phyloP scores from a whole-genome alignment of 805 yeast species.

The Metschnikowia lochheadii region DNA sequence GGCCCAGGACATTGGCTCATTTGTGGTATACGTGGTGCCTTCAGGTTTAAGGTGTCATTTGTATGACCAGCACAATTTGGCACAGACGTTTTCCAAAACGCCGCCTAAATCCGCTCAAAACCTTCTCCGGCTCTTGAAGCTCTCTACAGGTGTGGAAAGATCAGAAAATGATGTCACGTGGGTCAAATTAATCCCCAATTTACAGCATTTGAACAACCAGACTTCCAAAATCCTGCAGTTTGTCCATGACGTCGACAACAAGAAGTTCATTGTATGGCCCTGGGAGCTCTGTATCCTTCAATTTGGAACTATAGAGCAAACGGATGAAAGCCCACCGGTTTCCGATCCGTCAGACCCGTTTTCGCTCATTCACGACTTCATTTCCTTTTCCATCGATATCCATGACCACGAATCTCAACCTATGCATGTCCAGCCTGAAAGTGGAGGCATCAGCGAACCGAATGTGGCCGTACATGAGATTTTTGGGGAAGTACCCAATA shows the following conservation, averaged over 20 bases:
- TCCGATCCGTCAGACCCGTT: conserved; percentile 23
- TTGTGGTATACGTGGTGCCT: conserved; percentile 38
- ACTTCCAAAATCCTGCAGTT: conserved; percentile 60
- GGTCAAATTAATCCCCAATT: conserved; percentile 66
- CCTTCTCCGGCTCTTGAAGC: conserved; percentile 28
- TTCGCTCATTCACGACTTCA: conserved; percentile 32
- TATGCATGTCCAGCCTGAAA: neutral
- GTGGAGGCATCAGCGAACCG: neutral
- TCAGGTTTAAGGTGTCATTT: conserved; percentile 43
- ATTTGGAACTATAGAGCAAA: conserved; percentile 25
- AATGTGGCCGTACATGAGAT: neutral
- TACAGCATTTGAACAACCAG: conserved; percentile 63
- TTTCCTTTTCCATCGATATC: conserved; percentile 13
- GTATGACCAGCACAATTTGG: conserved; percentile 25
- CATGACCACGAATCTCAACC: conserved; percentile 16
- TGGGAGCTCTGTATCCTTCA: conserved; percentile 61
- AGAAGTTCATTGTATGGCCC: conserved; percentile 69
- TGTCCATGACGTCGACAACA: conserved; percentile 48
- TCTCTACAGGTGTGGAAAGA: conserved; percentile 31
- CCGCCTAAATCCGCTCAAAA: conserved; percentile 25
- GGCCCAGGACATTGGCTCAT: conserved; percentile 15
- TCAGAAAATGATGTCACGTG: conserved; percentile 37
- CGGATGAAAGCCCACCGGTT: neutral
- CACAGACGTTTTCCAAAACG: conserved; percentile 22
- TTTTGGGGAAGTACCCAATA: neutral